A percentile compares a stretch with the other conserved stretches of the same genome.
Conservation (phyloP, 2,329 filamentous ascomycete genomes). For the Cadophora sp. region DNA sequence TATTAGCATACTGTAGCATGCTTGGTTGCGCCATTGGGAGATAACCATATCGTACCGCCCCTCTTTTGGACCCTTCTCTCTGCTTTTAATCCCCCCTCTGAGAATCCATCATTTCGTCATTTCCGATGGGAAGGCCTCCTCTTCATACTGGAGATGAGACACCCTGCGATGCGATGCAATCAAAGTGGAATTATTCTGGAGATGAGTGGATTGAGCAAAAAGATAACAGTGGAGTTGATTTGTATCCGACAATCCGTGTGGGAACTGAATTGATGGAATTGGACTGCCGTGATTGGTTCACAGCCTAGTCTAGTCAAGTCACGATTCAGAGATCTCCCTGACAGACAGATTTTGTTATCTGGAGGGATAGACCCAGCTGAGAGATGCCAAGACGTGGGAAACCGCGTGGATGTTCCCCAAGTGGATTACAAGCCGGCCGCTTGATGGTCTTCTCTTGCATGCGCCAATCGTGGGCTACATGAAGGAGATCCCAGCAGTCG, state of each 20-base stretch:
- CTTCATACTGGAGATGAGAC: too few species aligned
- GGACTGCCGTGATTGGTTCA: background rate
- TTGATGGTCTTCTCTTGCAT: background rate
- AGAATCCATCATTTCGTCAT: background rate
- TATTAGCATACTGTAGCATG: background rate
- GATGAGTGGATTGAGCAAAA: background rate
- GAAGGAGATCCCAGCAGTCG: background rate
- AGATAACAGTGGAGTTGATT: background rate
- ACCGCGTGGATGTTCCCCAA: background rate
- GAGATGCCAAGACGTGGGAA: constrained; percentile 8
- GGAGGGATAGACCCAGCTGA: background rate
- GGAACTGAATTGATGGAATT: background rate
- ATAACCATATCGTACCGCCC: background rate
- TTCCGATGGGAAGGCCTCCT: background rate
- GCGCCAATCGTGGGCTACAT: background rate
- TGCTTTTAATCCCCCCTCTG: background rate
- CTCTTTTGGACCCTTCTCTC: constrained; percentile 4
- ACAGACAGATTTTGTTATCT: background rate
- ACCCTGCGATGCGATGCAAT: too few species aligned
- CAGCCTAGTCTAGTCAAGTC: background rate
- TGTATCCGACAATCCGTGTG: background rate
- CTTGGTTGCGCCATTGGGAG: constrained; percentile 3
- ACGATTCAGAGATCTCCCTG: background rate
- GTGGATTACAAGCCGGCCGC: background rate
- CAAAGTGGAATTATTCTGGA: too few species aligned